Evolutionary conservation across 352 stramenopile genomes (phyloP).

Genomic region (Plasmopara halstedii): DNA sequence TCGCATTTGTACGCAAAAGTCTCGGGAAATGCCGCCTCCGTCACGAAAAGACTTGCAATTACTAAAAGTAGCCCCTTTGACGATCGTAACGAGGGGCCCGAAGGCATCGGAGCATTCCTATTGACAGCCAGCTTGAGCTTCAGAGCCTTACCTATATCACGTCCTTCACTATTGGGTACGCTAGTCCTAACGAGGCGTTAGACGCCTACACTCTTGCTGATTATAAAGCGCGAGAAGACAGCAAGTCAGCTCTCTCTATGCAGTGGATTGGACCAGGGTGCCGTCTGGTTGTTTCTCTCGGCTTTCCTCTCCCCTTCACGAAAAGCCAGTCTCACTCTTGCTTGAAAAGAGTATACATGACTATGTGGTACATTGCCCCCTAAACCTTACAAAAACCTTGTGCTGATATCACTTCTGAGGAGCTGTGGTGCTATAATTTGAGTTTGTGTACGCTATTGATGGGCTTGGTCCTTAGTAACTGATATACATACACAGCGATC

Average conservation of each 20-base stretch:
- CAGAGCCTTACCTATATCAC: conserved; percentile 4
- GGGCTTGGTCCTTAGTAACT: too few relatives aligned
- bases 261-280: conserved; percentile 1
- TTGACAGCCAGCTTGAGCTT: conserved; percentile 14
- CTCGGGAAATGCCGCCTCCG: conserved; percentile 21
- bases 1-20: conserved; percentile 42
- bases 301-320: conserved; percentile 9
- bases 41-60: neutral
- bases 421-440: too few relatives aligned
- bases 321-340: conserved; percentile 14
- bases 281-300: conserved; percentile 18
- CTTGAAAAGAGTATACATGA: conserved; percentile 15
- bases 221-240: neutral
- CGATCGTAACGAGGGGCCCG: conserved; percentile 5
- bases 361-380: too few relatives aligned
- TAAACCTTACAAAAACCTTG: too few relatives aligned
- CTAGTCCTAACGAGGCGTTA: neutral
- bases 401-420: too few relatives aligned
- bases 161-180: conserved; percentile 8
- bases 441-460: too few relatives aligned
- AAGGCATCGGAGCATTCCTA: conserved; percentile 20
- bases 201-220: neutral
- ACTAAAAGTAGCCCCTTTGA: neutral
- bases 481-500: too few relatives aligned
- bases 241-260: conserved; percentile 1